A percentile compares a stretch with the other conserved stretches of the same genome.
Conservation (phyloP, 176 grass and related monocot genomes). For the Raddia distichophylla region DNA sequence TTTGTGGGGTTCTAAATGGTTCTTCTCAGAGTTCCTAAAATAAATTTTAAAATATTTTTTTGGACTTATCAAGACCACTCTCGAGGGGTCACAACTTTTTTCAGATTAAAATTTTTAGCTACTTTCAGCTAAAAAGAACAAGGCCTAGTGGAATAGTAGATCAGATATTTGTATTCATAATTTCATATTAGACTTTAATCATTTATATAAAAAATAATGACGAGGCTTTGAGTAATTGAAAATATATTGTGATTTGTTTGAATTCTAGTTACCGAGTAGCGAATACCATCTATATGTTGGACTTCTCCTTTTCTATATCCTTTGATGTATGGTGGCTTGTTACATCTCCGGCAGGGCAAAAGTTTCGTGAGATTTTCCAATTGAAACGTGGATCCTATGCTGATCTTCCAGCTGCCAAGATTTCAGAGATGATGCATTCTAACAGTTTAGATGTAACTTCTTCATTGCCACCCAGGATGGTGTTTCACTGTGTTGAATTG, state of each 20-base stretch:
- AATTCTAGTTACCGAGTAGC: neutral
- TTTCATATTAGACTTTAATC: neutral
- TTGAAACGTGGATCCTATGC: conserved; percentile 79
- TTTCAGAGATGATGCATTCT: conserved; percentile 99
- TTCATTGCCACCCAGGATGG: conserved; percentile 13
- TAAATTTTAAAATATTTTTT: no score
- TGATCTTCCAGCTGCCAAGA: conserved; percentile 77
- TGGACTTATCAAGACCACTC: no score
- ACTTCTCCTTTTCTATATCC: neutral
- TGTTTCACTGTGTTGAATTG: conserved; percentile 8
- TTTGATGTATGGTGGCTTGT: conserved; percentile 9
- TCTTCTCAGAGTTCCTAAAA: no score
- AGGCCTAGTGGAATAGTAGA: neutral
- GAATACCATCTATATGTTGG: neutral
- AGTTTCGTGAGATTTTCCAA: conserved; percentile 86
- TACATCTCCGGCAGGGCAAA: conserved; percentile 52
- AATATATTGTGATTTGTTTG: conserved; percentile 1
- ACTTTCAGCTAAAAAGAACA: no score
- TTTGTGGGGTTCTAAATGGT: no score
- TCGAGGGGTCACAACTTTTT: no score
- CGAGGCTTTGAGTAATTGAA: neutral
- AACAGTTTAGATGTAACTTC: conserved; percentile 91
- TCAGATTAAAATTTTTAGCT: no score
- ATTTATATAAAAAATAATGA: neutral
- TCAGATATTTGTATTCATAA: conserved; percentile 10